phyloP scores from a whole-genome alignment of 306 rosid genomes.

The Lathyrus tuberosus region DNA sequence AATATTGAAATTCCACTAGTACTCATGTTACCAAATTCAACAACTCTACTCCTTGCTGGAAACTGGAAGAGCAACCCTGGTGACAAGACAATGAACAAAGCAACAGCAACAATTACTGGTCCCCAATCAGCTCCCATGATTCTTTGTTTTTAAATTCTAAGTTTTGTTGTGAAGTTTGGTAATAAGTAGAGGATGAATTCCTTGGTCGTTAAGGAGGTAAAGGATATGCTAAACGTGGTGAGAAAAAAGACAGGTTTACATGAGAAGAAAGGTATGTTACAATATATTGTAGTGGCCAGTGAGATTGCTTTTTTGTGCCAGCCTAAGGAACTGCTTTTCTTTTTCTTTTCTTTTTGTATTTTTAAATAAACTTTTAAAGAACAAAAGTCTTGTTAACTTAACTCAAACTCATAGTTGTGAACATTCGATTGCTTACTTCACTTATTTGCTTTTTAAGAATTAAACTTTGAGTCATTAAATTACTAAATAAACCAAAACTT shows the following conservation, averaged over 20 bases:
- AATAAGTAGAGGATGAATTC: conserved; percentile 47
- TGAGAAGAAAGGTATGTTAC: conserved; percentile 69
- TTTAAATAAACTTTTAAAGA: no score
- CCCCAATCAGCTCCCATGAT: conserved; percentile 91
- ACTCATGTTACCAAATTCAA: conserved; percentile 94
- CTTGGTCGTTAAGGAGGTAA: conserved; percentile 75
- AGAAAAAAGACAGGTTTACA: conserved; percentile 59
- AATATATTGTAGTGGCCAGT: conserved; percentile 32
- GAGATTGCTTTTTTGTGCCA: conserved; percentile 65
- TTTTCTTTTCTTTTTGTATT: background rate
- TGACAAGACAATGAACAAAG: conserved; percentile 79
- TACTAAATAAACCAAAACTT: no score
- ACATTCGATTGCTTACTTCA: no score
- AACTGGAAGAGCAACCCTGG: conserved; percentile 89
- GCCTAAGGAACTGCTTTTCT: conserved; percentile 31
- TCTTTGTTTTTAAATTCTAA: conserved; percentile 8
- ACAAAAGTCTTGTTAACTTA: no score
- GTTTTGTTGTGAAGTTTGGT: conserved; percentile 18
- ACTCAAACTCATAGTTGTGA: no score
- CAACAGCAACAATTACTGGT: conserved; percentile 79
- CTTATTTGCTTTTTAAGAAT: no score
- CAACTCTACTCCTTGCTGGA: conserved; percentile 70
- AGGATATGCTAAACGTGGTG: conserved; percentile 77
- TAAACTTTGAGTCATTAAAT: no score
- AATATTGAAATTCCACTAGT: conserved; percentile 96